phyloP scores from a whole-genome alignment of 192 early-diverging fungal genomes.

The Entomortierella parvispora region DNA sequence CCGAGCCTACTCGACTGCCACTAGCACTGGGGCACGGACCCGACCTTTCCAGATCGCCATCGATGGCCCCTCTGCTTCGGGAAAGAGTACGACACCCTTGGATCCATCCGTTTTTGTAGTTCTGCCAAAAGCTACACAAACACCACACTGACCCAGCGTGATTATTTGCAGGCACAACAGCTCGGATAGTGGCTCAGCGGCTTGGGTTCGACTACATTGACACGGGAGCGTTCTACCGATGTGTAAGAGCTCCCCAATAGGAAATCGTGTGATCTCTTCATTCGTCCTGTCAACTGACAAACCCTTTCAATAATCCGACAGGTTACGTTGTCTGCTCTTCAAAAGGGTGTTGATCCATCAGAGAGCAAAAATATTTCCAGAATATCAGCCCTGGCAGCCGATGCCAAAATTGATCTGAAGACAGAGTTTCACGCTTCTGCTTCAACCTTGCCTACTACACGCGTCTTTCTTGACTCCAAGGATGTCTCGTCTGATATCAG shows the following conservation, averaged over 20 bases:
- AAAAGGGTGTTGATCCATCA: slow-evolving; percentile 50
- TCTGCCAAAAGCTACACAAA: too few species aligned
- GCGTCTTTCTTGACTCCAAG: slow-evolving; percentile 60
- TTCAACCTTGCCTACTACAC: slow-evolving; percentile 20
- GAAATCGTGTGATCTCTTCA: not conserved
- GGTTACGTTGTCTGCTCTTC: slow-evolving; percentile 55
- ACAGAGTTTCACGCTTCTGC: not conserved
- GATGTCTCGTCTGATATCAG: slow-evolving; percentile 76
- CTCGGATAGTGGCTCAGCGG: slow-evolving; percentile 70
- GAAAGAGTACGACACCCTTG: slow-evolving; percentile 74
- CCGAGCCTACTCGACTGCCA: too few species aligned
- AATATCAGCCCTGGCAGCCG: slow-evolving; percentile 48
- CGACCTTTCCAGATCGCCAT: slow-evolving; percentile 74
- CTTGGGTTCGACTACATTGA: slow-evolving; percentile 82
- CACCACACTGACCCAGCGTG: too few species aligned
- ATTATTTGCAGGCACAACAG: slow-evolving; percentile 65
- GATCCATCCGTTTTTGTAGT: not conserved
- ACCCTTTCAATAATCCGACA: slow-evolving; percentile 2
- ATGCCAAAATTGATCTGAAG: slow-evolving; percentile 4
- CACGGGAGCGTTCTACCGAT: slow-evolving; percentile 75
- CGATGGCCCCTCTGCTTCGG: slow-evolving; percentile 84
- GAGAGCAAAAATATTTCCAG: slow-evolving; percentile 29
- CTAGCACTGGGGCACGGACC: too few species aligned
- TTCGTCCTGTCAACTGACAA: too few species aligned
- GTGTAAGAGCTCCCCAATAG: slow-evolving; percentile 31